Evolutionary conservation across 2,329 filamentous ascomycete species (phyloP).

Genomic region (Chrysoporthe cubensis): DNA sequence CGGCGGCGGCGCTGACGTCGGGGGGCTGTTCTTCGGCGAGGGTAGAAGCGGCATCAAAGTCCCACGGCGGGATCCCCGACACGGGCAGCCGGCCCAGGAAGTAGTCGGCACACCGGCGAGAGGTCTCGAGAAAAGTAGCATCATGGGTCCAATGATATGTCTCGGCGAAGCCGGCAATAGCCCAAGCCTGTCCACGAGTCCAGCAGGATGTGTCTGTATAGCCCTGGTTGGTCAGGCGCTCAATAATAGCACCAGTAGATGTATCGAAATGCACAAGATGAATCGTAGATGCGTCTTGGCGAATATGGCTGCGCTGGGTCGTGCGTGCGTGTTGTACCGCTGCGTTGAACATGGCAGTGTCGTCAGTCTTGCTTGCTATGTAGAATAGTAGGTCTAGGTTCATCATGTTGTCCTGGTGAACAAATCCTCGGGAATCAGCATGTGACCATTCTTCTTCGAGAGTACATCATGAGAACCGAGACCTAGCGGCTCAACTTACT

Average conservation of each 20-base stretch:
- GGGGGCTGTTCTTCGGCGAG: conserved; percentile 33
- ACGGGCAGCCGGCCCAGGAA: conserved; percentile 46
- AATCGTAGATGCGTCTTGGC: conserved; percentile 41
- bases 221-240: conserved; percentile 53
- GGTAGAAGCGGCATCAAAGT: conserved; percentile 42
- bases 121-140: conserved; percentile 45
- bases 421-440: background rate
- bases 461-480: too few relatives aligned
- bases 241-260: conserved; percentile 33
- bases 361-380: conserved; percentile 37
- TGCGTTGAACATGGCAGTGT: conserved; percentile 38
- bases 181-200: conserved; percentile 54
- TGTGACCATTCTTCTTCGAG: background rate
- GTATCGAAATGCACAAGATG: conserved; percentile 35
- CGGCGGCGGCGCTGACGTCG: conserved; percentile 44
- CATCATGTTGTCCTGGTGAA: background rate
- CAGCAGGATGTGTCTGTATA: conserved; percentile 48
- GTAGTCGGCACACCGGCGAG: conserved; percentile 47
- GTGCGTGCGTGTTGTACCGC: conserved; percentile 46
- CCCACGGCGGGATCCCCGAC: conserved; percentile 51
- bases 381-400: background rate
- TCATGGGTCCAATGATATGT: conserved; percentile 51
- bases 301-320: conserved; percentile 45
- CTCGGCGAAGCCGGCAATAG: conserved; percentile 51
- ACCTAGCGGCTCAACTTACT: background rate